Percentiles rank a stretch among this genome's conserved stretches.
These are phyloP conservation scores for Saccharomycopsis lassenensis DNA, from an alignment of 805 yeast genomes.

Conservation along the genomic window DNA sequence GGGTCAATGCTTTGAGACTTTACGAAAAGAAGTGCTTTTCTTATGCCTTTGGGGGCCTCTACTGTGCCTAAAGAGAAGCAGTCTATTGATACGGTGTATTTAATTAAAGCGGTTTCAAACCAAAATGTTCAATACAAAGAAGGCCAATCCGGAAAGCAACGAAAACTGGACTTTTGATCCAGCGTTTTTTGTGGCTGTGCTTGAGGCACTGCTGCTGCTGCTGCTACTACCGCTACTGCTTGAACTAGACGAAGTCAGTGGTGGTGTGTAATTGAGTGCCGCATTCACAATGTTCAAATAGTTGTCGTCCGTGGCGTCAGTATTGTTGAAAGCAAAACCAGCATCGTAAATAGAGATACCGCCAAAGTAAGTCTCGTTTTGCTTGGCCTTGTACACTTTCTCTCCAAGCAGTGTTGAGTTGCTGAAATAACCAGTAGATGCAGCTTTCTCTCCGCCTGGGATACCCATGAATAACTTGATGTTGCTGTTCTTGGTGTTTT, in stretches of 20 bases:
- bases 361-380: slow-evolving; percentile 16
- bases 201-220: not conserved
- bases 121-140: too few relatives aligned
- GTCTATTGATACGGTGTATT: too few relatives aligned
- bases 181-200: too few relatives aligned
- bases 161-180: too few relatives aligned
- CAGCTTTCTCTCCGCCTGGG: slow-evolving; percentile 53
- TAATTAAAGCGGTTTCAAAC: too few relatives aligned
- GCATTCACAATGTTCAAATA: slow-evolving; percentile 11
- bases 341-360: slow-evolving; percentile 18
- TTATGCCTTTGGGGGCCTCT: too few relatives aligned
- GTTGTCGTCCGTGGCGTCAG: slow-evolving; percentile 5
- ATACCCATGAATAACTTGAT: slow-evolving; percentile 66
- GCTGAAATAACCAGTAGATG: slow-evolving; percentile 51
- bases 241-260: not conserved
- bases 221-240: not conserved
- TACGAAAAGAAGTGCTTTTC: too few relatives aligned
- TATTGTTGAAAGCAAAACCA: slow-evolving; percentile 16
- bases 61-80: too few relatives aligned
- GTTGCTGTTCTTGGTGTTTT: slow-evolving; percentile 51
- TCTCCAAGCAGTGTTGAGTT: slow-evolving; percentile 24
- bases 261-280: slow-evolving; percentile 10
- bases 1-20: too few relatives aligned
- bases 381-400: slow-evolving; percentile 13
- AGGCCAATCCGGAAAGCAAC: too few relatives aligned